A percentile compares a stretch with the other conserved stretches of the same genome.
phyloP scores from a whole-genome alignment of 495 filamentous ascomycete genomes.

The Penicillium paradoxum region DNA sequence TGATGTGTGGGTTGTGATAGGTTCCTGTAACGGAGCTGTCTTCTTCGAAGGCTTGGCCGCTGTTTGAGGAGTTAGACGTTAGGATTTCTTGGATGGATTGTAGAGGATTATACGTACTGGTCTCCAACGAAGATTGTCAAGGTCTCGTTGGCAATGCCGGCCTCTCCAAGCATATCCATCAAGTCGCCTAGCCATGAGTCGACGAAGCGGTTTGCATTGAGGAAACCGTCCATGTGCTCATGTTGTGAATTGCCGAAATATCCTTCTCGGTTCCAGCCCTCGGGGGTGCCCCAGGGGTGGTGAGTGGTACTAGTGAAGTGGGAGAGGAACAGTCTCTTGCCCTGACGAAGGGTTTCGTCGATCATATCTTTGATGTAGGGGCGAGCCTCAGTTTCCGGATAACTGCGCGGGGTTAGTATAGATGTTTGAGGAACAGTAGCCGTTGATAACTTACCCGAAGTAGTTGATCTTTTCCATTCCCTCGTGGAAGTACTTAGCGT shows the following conservation, averaged over 20 bases:
- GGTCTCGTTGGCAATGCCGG: slow-evolving; percentile 44
- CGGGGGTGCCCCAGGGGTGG: slow-evolving; percentile 39
- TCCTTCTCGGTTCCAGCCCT: slow-evolving; percentile 24
- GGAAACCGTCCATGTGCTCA: slow-evolving; percentile 33
- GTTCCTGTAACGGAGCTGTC: slow-evolving; percentile 36
- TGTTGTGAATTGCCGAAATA: slow-evolving; percentile 32
- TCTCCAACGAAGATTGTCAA: slow-evolving; percentile 47
- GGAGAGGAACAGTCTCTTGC: slow-evolving; percentile 41
- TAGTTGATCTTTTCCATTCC: slow-evolving; percentile 40
- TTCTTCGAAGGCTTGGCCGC: slow-evolving; percentile 39
- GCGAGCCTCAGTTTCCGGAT: slow-evolving; percentile 36
- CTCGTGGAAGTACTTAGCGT: slow-evolving; percentile 28
- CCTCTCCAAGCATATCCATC: slow-evolving; percentile 39
- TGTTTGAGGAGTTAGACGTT: slow-evolving; percentile 25
- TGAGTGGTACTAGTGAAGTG: slow-evolving; percentile 46
- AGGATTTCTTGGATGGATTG: slow-evolving; percentile 27
- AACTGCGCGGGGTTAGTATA: slow-evolving; percentile 21
- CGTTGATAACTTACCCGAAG: slow-evolving; percentile 37
- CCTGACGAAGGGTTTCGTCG: slow-evolving; percentile 31
- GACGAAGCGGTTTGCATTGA: slow-evolving; percentile 40
- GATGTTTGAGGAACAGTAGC: slow-evolving; percentile 11
- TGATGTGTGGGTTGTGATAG: slow-evolving; percentile 43
- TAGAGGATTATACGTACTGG: slow-evolving; percentile 21
- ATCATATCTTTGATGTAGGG: slow-evolving; percentile 44
- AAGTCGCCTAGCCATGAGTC: slow-evolving; percentile 46